Evolutionary conservation across 306 rosid genomes (phyloP).

Genomic region (Casuarina cunninghamiana): DNA sequence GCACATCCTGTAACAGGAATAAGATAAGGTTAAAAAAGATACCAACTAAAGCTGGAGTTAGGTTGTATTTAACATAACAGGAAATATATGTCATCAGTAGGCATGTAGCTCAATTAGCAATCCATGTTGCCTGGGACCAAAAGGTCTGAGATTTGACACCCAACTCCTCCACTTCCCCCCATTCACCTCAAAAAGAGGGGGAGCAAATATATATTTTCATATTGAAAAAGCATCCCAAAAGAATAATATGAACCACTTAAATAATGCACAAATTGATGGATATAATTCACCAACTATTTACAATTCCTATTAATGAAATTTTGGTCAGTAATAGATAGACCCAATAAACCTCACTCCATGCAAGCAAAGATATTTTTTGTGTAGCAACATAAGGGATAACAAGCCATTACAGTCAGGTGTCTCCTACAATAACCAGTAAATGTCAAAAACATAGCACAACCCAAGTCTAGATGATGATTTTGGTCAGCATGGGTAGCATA

Average conservation of each 20-base stretch:
- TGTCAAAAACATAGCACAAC: neutral
- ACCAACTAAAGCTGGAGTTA: slow-evolving; percentile 17
- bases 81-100: neutral
- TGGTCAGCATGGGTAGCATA: neutral
- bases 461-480: neutral
- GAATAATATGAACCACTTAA: neutral
- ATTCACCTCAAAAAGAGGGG: too few relatives aligned
- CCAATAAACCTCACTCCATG: neutral
- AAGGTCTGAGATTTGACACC: too few relatives aligned
- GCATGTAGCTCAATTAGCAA: too few relatives aligned
- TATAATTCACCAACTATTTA: neutral
- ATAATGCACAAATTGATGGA: neutral
- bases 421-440: neutral
- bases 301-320: neutral
- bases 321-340: neutral
- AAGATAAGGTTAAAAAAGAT: slow-evolving; percentile 25
- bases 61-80: neutral
- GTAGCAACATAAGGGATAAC: neutral
- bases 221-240: neutral
- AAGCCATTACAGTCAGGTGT: neutral
- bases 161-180: too few relatives aligned
- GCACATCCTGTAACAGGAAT: slow-evolving; percentile 63
- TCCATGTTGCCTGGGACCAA: too few relatives aligned
- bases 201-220: too few relatives aligned
- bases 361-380: neutral